phyloP scores from a whole-genome alignment of 345 rosid species.

The Capsella bursapastoris region DNA sequence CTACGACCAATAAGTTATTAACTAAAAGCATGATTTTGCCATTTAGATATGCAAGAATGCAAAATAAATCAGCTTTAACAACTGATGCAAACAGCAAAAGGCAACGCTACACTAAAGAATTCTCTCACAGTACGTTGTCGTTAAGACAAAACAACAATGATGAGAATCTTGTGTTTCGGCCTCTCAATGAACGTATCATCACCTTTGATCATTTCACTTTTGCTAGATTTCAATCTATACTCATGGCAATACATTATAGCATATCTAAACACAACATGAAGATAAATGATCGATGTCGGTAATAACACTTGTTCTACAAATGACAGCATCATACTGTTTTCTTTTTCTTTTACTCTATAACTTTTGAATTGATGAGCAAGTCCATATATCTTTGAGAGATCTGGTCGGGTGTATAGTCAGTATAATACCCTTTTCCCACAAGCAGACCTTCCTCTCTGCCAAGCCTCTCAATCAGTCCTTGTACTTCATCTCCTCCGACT shows the following conservation, averaged over 20 bases:
- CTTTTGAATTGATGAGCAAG: conserved; percentile 26
- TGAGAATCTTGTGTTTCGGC: conserved; percentile 3
- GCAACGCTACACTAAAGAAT: neutral
- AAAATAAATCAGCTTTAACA: neutral
- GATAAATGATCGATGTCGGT: conserved; percentile 9
- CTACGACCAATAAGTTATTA: conserved; percentile 6
- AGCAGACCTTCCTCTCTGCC: conserved; percentile 61
- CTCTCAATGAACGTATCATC: conserved; percentile 4
- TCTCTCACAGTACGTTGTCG: neutral
- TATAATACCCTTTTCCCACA: conserved; percentile 82
- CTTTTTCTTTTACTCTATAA: neutral
- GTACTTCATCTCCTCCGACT: conserved; percentile 77
- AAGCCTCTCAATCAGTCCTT: conserved; percentile 68
- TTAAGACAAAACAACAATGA: conserved; percentile 4
- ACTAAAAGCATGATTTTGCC: neutral
- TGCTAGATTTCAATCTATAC: neutral
- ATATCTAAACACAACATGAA: conserved; percentile 5
- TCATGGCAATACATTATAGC: neutral
- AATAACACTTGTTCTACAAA: neutral
- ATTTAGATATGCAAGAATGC: neutral
- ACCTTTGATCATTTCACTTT: conserved; percentile 1
- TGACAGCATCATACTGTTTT: conserved; percentile 16
- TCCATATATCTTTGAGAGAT: conserved; percentile 58
- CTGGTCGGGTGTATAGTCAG: conserved; percentile 68
- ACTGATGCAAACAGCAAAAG: neutral